phyloP scores from a whole-genome alignment of 371 early-diverging fungal genomes.

The Apophysomyces trapeziformis region DNA sequence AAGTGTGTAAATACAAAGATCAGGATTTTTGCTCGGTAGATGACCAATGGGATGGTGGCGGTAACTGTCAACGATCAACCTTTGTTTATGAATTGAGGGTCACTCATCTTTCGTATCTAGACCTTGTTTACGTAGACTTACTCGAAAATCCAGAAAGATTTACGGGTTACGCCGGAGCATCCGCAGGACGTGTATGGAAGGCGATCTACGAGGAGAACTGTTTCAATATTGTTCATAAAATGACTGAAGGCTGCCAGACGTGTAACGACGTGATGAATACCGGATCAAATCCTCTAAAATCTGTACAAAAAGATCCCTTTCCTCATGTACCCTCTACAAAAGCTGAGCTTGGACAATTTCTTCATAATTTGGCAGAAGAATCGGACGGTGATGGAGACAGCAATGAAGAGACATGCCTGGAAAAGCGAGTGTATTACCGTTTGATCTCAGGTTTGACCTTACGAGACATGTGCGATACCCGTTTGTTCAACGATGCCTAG shows the following conservation, averaged over 20 bases:
- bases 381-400: conserved; percentile 33
- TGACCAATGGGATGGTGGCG: conserved; percentile 70
- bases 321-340: conserved; percentile 35
- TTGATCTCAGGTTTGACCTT: conserved; percentile 78
- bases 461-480: neutral
- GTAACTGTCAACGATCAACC: neutral
- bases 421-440: conserved; percentile 92
- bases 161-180: conserved; percentile 93
- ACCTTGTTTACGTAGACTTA: conserved; percentile 89
- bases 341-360: conserved; percentile 40
- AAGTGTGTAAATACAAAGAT: conserved; percentile 68
- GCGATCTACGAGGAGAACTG: conserved; percentile 97
- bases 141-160: conserved; percentile 94
- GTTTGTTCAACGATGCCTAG: conserved; percentile 27
- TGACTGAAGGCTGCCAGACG: conserved; percentile 60
- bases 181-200: conserved; percentile 89
- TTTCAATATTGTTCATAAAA: conserved; percentile 75
- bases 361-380: conserved; percentile 59
- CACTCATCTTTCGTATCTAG: conserved; percentile 32
- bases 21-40: conserved; percentile 92
- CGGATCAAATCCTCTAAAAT: conserved; percentile 17
- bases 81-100: neutral
- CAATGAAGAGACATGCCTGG: conserved; percentile 73
- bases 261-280: conserved; percentile 43
- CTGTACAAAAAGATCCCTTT: conserved; percentile 30